phyloP scores from a whole-genome alignment of 352 stramenopile species.

The Pythium utonaiense region DNA sequence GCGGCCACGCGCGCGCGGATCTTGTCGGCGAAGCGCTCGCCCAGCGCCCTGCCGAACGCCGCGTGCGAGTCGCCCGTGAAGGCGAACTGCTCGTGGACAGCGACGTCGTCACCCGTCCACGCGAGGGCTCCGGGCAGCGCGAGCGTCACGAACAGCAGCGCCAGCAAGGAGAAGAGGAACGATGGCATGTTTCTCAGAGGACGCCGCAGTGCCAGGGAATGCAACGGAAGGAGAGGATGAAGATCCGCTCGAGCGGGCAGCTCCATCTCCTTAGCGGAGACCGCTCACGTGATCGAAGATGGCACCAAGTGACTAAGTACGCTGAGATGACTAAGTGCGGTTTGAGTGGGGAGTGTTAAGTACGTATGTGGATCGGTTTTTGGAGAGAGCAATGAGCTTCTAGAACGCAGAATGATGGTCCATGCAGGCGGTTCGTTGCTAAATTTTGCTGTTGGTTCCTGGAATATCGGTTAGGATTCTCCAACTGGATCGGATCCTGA shows the following conservation, averaged over 20 bases:
- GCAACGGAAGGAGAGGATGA: not conserved
- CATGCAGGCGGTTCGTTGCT: conserved; percentile 6
- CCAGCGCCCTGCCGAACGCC: conserved; percentile 51
- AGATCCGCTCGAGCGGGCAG: not conserved
- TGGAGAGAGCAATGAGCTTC: not conserved
- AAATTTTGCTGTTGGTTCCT: conserved; percentile 16
- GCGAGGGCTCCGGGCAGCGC: conserved; percentile 4
- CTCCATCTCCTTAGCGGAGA: conserved; percentile 10
- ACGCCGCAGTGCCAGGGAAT: not conserved
- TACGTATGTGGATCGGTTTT: not conserved
- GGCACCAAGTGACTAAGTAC: conserved; percentile 16
- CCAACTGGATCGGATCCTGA: not conserved
- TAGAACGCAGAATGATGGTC: conserved; percentile 17
- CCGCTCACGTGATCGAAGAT: conserved; percentile 13
- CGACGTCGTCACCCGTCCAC: conserved; percentile 14
- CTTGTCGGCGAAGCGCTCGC: conserved; percentile 42
- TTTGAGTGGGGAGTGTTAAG: not conserved
- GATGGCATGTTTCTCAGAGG: not conserved
- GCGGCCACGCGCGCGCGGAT: conserved; percentile 39
- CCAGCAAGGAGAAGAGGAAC: not conserved
- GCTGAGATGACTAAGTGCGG: not conserved
- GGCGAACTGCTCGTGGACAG: conserved; percentile 42
- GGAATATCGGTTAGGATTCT: conserved; percentile 13
- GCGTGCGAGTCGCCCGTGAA: conserved; percentile 61
- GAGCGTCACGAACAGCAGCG: conserved; percentile 4